Conservation (phyloP, 352 stramenopile species). For the Globisporangium takayamanum region DNA sequence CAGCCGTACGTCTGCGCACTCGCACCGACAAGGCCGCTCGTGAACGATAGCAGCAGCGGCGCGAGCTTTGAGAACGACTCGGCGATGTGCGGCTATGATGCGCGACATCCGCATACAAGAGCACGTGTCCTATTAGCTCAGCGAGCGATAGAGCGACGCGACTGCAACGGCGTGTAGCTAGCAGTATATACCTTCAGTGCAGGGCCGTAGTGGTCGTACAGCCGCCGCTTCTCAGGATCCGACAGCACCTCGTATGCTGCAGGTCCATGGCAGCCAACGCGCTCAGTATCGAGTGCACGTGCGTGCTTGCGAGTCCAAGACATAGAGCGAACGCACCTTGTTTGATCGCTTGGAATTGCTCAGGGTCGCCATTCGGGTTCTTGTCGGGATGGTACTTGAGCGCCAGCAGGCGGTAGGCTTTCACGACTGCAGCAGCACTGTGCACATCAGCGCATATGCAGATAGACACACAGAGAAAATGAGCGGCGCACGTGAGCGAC, state of each 20-base stretch:
- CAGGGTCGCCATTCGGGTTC: slow-evolving; percentile 83
- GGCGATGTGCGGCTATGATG: slow-evolving; percentile 30
- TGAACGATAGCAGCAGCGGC: slow-evolving; percentile 54
- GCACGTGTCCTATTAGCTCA: too few relatives aligned
- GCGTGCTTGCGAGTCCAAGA: neutral
- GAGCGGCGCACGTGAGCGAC: neutral
- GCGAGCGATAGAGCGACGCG: neutral
- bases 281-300: neutral
- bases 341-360: slow-evolving; percentile 86
- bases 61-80: slow-evolving; percentile 60
- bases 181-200: slow-evolving; percentile 28
- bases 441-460: neutral
- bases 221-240: slow-evolving; percentile 58
- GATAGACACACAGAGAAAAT: neutral
- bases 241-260: slow-evolving; percentile 71
- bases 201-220: slow-evolving; percentile 73
- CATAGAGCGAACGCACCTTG: slow-evolving; percentile 23
- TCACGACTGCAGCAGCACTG: slow-evolving; percentile 91
- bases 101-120: too few relatives aligned
- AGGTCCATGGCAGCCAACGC: neutral
- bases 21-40: slow-evolving; percentile 45
- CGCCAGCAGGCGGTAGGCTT: slow-evolving; percentile 91
- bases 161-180: neutral
- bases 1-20: slow-evolving; percentile 32
- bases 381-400: slow-evolving; percentile 96